phyloP scores from a whole-genome alignment of 306 rosid genomes.

The Trifolium subterraneum region DNA sequence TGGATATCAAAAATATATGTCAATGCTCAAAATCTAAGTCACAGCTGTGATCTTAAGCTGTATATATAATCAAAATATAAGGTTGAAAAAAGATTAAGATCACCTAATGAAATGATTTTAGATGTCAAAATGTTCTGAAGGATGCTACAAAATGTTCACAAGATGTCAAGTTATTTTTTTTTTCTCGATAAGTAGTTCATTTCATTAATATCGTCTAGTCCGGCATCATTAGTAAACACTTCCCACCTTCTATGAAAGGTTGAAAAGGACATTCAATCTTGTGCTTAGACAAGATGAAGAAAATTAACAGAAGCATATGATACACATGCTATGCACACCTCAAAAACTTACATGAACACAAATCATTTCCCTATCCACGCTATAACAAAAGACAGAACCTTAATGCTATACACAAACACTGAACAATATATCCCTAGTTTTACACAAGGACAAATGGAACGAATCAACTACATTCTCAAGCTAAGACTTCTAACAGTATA shows the following conservation, averaged over 20 bases:
- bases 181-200: background rate
- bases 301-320: background rate
- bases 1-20: conserved; percentile 4
- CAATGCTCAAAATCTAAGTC: conserved; percentile 2
- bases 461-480: background rate
- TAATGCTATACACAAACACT: no score
- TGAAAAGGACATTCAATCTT: background rate
- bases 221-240: background rate
- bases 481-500: background rate
- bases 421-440: background rate
- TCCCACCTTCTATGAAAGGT: background rate
- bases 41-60: no score
- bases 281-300: background rate
- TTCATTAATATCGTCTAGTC: background rate
- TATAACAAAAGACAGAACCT: no score
- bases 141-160: background rate
- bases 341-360: background rate
- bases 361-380: no score
- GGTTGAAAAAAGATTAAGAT: background rate
- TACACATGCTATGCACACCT: background rate
- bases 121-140: conserved; percentile 2
- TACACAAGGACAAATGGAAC: background rate
- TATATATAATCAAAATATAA: background rate
- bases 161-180: background rate
- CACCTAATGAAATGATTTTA: conserved; percentile 10